These are phyloP conservation scores for Ceratocystis huliohia DNA, from an alignment of 2,329 filamentous ascomycete genomes.

Conservation along the genomic window DNA sequence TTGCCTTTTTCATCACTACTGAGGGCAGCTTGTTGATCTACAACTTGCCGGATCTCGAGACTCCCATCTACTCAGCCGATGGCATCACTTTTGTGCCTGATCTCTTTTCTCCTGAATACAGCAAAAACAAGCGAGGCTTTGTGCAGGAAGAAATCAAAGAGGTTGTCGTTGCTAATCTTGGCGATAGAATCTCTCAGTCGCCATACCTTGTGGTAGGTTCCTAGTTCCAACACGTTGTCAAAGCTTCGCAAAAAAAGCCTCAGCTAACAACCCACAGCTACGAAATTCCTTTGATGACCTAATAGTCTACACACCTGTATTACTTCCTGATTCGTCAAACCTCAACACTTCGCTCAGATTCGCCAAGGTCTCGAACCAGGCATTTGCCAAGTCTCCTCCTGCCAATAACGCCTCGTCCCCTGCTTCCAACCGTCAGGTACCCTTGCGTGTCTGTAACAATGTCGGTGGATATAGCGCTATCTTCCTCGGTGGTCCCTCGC, in stretches of 20 bases:
- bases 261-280: constrained; percentile 36
- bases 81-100: constrained; percentile 68
- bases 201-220: constrained; percentile 68
- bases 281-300: constrained; percentile 72
- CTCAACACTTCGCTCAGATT: constrained; percentile 55
- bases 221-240: background rate
- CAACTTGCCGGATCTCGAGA: constrained; percentile 57
- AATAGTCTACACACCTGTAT: constrained; percentile 64
- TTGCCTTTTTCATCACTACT: constrained; percentile 65
- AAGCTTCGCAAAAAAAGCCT: background rate
- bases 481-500: constrained; percentile 67
- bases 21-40: constrained; percentile 70
- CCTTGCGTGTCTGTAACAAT: constrained; percentile 47
- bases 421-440: constrained; percentile 35
- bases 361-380: constrained; percentile 58
- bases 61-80: constrained; percentile 60
- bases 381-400: constrained; percentile 31
- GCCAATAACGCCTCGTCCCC: constrained; percentile 39
- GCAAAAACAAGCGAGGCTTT: constrained; percentile 53
- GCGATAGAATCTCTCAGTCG: constrained; percentile 54
- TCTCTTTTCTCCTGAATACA: constrained; percentile 58
- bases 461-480: constrained; percentile 70
- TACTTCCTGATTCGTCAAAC: constrained; percentile 38
- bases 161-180: constrained; percentile 71
- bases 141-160: constrained; percentile 64